A percentile compares a stretch with the other conserved stretches of the same genome.
phyloP scores from a whole-genome alignment of 345 rosid species.

The Psidium guajava region DNA sequence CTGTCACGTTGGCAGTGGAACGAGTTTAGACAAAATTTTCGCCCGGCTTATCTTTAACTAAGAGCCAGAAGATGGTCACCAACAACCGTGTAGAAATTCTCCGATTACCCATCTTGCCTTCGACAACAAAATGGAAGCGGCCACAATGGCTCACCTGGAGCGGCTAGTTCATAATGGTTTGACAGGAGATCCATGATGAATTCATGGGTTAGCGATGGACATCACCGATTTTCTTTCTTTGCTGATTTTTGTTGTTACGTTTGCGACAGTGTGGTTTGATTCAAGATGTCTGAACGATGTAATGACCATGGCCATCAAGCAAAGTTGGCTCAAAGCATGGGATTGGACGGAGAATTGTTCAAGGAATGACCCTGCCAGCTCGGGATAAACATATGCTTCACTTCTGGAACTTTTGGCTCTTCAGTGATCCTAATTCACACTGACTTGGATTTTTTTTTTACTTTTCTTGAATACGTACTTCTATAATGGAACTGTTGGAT shows the following conservation, averaged over 20 bases:
- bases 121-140: neutral
- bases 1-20: neutral
- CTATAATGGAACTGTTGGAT: no score
- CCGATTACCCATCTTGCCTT: neutral
- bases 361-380: slow-evolving; percentile 63
- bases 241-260: no score
- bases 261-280: neutral
- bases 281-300: slow-evolving; percentile 40
- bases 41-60: neutral
- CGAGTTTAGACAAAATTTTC: neutral
- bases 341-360: slow-evolving; percentile 20
- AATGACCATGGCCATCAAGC: slow-evolving; percentile 31
- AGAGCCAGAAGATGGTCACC: neutral
- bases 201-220: neutral
- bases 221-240: neutral
- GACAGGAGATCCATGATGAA: neutral
- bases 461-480: slow-evolving; percentile 33
- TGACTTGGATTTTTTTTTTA: slow-evolving; percentile 67
- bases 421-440: slow-evolving; percentile 73
- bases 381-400: slow-evolving; percentile 70
- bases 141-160: neutral
- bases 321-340: slow-evolving; percentile 45
- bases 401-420: slow-evolving; percentile 52
- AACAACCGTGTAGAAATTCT: neutral
- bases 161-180: neutral